A percentile compares a stretch with the other conserved stretches of the same genome.
Conservation (phyloP, 2,329 filamentous ascomycete genomes). For the Aspergillus luchuensis region DNA sequence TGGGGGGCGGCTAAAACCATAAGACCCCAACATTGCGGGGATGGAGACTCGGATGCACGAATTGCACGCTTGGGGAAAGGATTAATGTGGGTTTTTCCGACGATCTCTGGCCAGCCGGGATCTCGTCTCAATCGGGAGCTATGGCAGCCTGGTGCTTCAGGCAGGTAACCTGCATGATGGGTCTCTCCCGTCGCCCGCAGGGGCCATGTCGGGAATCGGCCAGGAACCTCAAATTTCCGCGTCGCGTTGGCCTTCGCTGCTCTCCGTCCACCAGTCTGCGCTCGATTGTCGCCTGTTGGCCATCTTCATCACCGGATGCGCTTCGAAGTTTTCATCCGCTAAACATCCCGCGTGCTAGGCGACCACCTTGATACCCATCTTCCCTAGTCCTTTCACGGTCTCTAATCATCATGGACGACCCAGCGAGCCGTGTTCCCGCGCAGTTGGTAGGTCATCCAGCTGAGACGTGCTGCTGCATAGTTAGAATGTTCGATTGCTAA, state of each 20-base stretch:
- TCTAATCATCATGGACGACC: conserved; percentile 47
- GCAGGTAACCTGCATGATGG: conserved; percentile 17
- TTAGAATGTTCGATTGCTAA: not conserved
- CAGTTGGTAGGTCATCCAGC: conserved; percentile 44
- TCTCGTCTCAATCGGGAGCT: not conserved
- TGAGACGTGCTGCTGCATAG: conserved; percentile 1
- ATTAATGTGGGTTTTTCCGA: not conserved
- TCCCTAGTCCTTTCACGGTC: conserved; percentile 18
- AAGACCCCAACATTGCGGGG: conserved; percentile 5
- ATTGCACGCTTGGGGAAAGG: not conserved
- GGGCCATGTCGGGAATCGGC: conserved; percentile 6
- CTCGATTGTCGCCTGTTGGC: conserved; percentile 10
- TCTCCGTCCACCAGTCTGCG: conserved; percentile 12
- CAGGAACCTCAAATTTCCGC: conserved; percentile 39
- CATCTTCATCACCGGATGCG: conserved; percentile 14
- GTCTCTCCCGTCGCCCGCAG: conserved; percentile 17
- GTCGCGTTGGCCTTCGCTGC: conserved; percentile 37
- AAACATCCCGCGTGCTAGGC: conserved; percentile 1
- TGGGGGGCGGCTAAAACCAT: not conserved
- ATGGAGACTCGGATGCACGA: not conserved
- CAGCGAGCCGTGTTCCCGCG: conserved; percentile 48
- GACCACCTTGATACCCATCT: conserved; percentile 15
- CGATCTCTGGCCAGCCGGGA: not conserved
- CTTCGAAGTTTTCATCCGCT: conserved; percentile 9
- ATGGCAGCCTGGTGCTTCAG: conserved; percentile 23